A percentile compares a stretch with the other conserved stretches of the same genome.
These are phyloP conservation scores for Aureobasidium namibiae DNA, from an alignment of 2,329 filamentous ascomycete species.

Conservation along the genomic window DNA sequence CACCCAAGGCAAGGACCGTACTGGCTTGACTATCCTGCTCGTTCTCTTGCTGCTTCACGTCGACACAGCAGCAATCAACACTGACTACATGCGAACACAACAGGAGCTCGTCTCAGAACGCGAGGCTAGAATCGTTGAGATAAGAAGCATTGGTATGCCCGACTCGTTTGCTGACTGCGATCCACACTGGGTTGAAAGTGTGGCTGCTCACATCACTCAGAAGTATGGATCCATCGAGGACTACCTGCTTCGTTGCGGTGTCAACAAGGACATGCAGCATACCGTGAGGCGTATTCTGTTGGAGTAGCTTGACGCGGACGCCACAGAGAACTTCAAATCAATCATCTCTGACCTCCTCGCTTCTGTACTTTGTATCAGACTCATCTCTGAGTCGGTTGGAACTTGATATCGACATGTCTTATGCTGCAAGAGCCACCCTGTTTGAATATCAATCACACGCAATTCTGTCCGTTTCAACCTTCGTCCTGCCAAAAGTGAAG, in stretches of 20 bases:
- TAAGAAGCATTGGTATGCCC: slow-evolving; percentile 60
- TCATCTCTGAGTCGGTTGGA: too few relatives aligned
- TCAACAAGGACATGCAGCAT: slow-evolving; percentile 27
- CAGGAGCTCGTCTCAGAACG: slow-evolving; percentile 53
- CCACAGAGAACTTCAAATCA: background rate
- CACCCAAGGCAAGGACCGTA: slow-evolving; percentile 83
- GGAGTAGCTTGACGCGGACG: background rate
- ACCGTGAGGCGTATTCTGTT: slow-evolving; percentile 9
- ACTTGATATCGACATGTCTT: too few relatives aligned
- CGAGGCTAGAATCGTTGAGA: slow-evolving; percentile 58
- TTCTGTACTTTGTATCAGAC: too few relatives aligned
- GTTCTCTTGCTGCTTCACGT: slow-evolving; percentile 56
- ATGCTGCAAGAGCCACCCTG: too few relatives aligned
- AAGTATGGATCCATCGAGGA: slow-evolving; percentile 57
- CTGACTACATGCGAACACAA: slow-evolving; percentile 65
- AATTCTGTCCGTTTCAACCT: too few relatives aligned
- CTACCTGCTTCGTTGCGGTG: slow-evolving; percentile 59
- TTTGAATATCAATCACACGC: too few relatives aligned
- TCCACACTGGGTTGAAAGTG: slow-evolving; percentile 51
- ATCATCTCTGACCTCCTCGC: background rate
- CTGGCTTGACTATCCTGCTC: slow-evolving; percentile 62
- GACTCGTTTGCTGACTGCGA: slow-evolving; percentile 66
- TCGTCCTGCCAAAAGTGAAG: too few relatives aligned
- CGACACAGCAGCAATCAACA: slow-evolving; percentile 50
- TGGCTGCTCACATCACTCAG: slow-evolving; percentile 50